Base-by-base conservation (phyloP, 768 basidiomycete genomes). In the Ephemerocybe angulata region DNA sequence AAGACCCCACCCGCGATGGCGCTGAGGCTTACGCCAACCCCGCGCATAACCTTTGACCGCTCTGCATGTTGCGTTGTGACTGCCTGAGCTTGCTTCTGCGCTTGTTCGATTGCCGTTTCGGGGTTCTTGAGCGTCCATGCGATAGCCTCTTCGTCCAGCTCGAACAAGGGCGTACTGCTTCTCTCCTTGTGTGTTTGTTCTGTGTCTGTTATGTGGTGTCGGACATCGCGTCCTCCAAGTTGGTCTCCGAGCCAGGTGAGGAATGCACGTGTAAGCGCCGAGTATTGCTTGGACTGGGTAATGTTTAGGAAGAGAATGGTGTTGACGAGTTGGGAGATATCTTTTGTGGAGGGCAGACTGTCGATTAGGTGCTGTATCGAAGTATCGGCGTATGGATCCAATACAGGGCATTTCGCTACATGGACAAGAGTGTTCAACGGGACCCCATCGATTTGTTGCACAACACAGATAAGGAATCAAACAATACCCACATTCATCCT, bases 1-100 rank as follows among this genome's bases (percentile, higher is more conserved):
- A 83, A 67, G 21, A 82, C 72, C 13, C 82, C 82, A 13, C 81
- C 82, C 3, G 78, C 81, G 13, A 83, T 67, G 24, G 81, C 81
- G 15, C 77, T 79, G 19, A 79, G 60, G 2, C 79, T 79, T 31
- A 82, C 70, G 25, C 81, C 81, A n/a, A 74, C 69, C 53, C 69
- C 70, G 28, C 81, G 71, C 55, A 78, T 60, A 2, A 71, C 67
- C 60, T 69, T 73, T 17, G 73, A 71, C 31, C 66, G 64, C 46
- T 70, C 65, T 3, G 79, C 80, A 56, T 81, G 78, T 15, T 70
- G 62, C 44, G 70, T 63, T 42, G 65, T 76, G 2, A 76, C 69
- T 24, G 59, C 63, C 22, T 78, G 67, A 0, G 77, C 69, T 47
- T 75, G 48, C 22, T 12, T 21, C 11, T 53, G 40, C 8, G 38